Evolutionary conservation across 345 rosid species (phyloP).

Genomic region (Erucastrum elatum): DNA sequence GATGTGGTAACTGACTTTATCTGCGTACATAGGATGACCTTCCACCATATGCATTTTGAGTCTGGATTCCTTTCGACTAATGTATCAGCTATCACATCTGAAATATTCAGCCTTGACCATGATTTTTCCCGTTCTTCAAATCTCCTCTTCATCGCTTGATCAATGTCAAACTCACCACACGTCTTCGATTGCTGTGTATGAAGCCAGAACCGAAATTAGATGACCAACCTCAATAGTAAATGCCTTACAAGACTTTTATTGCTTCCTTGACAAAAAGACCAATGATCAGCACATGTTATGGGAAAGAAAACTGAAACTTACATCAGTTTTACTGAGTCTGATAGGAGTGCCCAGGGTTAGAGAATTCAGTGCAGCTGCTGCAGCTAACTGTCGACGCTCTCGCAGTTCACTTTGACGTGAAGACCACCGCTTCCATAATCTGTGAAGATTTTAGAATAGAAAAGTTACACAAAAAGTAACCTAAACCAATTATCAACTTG

Average conservation of each 20-base stretch:
- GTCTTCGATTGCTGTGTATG: conserved; percentile 48
- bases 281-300: neutral
- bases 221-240: conserved; percentile 18
- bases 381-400: conserved; percentile 64
- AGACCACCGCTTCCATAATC: conserved; percentile 82
- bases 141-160: conserved; percentile 66
- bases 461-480: neutral
- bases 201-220: conserved; percentile 29
- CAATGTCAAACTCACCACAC: conserved; percentile 60
- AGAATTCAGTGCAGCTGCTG: conserved; percentile 70
- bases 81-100: conserved; percentile 58
- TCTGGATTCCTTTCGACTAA: conserved; percentile 58
- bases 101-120: conserved; percentile 82
- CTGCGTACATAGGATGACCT: conserved; percentile 61
- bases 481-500: conserved; percentile 8
- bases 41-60: conserved; percentile 80
- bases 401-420: conserved; percentile 59
- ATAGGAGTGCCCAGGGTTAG: conserved; percentile 76
- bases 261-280: neutral
- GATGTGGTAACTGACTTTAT: conserved; percentile 38
- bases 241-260: conserved; percentile 10
- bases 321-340: conserved; percentile 49
- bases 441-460: conserved; percentile 39
- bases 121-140: conserved; percentile 60
- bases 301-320: conserved; percentile 43